Percentiles rank a stretch among this genome's conserved stretches.
Evolutionary conservation across 495 filamentous ascomycete species (phyloP).

Genomic region (Penicillium pancosmium): DNA sequence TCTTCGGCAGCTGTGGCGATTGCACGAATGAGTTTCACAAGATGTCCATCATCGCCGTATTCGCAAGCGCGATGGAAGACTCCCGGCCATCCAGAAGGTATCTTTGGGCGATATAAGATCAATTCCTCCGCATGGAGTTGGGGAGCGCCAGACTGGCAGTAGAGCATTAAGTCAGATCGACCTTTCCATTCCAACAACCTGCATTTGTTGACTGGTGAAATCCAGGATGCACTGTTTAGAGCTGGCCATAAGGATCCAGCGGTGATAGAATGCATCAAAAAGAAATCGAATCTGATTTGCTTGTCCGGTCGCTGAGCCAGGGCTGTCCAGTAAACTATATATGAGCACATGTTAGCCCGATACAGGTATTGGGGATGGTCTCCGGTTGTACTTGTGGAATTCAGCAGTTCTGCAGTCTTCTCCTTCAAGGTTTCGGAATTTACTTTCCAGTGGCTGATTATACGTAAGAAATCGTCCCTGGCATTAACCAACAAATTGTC

Average conservation of each 20-base stretch:
- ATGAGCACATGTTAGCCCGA: neutral
- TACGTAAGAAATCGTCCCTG: slow-evolving; percentile 21
- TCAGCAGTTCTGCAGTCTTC: slow-evolving; percentile 37
- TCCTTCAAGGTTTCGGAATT: slow-evolving; percentile 22
- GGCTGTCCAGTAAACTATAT: slow-evolving; percentile 22
- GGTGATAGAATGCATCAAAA: slow-evolving; percentile 44
- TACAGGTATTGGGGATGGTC: too few relatives aligned
- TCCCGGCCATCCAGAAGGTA: slow-evolving; percentile 31
- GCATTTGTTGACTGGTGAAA: slow-evolving; percentile 26
- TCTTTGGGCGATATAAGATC: slow-evolving; percentile 16
- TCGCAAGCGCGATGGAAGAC: slow-evolving; percentile 31
- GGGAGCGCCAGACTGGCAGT: slow-evolving; percentile 31
- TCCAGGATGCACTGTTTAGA: slow-evolving; percentile 32
- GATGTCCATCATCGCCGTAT: slow-evolving; percentile 43
- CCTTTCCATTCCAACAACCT: slow-evolving; percentile 42
- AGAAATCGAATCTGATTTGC: slow-evolving; percentile 42
- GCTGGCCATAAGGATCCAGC: slow-evolving; percentile 33
- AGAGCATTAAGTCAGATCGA: slow-evolving; percentile 38
- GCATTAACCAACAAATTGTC: slow-evolving; percentile 20
- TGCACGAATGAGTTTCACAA: slow-evolving; percentile 41
- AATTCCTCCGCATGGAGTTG: slow-evolving; percentile 21
- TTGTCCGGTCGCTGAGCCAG: slow-evolving; percentile 34
- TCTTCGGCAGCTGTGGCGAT: slow-evolving; percentile 34
- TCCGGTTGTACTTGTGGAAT: slow-evolving; percentile 12
- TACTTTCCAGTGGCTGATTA: slow-evolving; percentile 26